These are phyloP conservation scores for Fonsecaea monophora DNA, from an alignment of 2,329 filamentous ascomycete genomes.

Conservation along the genomic window DNA sequence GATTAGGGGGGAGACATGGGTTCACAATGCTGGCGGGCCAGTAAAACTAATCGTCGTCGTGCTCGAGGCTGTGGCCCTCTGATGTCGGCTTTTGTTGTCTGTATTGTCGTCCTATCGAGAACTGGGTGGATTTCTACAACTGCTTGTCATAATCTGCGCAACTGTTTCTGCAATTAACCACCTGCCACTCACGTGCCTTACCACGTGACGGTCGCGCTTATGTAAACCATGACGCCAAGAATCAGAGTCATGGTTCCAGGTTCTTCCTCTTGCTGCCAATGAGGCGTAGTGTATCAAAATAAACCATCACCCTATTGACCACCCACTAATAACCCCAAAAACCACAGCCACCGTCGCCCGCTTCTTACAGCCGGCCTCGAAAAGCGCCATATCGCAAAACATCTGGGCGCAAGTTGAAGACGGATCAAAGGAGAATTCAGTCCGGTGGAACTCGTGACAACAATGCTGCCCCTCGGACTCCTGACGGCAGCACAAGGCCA, in stretches of 20 bases:
- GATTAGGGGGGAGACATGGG: not conserved
- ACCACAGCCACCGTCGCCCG: not conserved
- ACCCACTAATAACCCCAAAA: not conserved
- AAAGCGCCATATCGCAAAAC: not conserved
- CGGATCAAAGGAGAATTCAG: not conserved
- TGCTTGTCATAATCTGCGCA: not conserved
- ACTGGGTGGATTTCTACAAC: not conserved
- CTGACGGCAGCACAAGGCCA: slow-evolving; percentile 96
- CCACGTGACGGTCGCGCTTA: not conserved
- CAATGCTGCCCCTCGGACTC: slow-evolving; percentile 73
- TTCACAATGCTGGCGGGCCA: not conserved
- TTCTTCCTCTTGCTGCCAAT: not conserved
- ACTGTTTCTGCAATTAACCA: not conserved
- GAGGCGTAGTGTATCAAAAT: not conserved
- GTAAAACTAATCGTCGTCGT: not conserved
- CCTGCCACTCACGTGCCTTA: not conserved
- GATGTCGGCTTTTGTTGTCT: not conserved
- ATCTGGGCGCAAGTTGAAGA: not conserved
- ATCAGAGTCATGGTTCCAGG: not conserved
- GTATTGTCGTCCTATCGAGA: too few relatives aligned
- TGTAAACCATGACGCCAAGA: not conserved
- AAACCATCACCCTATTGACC: not conserved
- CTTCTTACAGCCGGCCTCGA: not conserved
- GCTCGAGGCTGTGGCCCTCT: not conserved
- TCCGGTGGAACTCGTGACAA: not conserved